phyloP scores from a whole-genome alignment of 2,329 filamentous ascomycete species.

The Venturiaceae sp. region DNA sequence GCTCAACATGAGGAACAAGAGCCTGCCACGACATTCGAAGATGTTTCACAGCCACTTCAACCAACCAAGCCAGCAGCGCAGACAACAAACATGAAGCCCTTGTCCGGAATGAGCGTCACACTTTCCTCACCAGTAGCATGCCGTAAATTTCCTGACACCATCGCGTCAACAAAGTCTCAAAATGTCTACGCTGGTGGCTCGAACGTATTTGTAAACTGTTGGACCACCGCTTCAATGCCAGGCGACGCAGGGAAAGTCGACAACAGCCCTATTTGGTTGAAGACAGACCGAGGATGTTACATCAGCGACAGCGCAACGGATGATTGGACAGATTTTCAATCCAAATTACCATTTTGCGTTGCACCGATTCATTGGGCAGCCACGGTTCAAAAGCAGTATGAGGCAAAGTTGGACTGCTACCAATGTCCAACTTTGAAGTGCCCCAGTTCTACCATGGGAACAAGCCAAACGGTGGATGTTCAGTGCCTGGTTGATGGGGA shows the following conservation, averaged over 20 bases:
- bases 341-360: background rate
- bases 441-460: background rate
- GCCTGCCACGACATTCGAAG: too few species aligned
- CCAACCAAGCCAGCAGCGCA: background rate
- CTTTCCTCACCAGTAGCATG: background rate
- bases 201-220: background rate
- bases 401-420: background rate
- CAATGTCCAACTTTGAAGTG: constrained; percentile 2
- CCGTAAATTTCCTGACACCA: background rate
- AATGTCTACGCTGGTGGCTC: background rate
- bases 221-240: constrained; percentile 1
- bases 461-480: background rate
- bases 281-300: background rate
- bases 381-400: background rate
- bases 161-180: background rate
- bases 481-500: background rate
- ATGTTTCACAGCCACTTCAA: background rate
- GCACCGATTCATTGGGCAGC: background rate
- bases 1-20: too few species aligned
- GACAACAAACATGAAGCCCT: background rate
- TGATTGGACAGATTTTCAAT: background rate
- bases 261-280: background rate
- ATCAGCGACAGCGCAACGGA: background rate
- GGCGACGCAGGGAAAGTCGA: background rate
- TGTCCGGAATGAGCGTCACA: background rate